phyloP scores from a whole-genome alignment of 257 asterid genomes.

The Echites panduratus region DNA sequence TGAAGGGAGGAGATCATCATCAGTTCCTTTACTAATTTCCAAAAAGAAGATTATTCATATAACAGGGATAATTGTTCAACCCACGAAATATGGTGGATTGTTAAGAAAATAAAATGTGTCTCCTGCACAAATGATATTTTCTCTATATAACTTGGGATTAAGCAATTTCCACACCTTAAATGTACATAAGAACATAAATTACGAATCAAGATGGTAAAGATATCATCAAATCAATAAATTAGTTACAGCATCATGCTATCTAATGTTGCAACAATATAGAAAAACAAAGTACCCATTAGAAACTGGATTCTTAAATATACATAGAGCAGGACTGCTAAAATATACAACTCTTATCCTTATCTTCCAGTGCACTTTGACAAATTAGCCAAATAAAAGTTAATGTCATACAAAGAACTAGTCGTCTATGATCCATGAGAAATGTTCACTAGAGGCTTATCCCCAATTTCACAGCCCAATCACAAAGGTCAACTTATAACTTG shows the following conservation, averaged over 20 bases:
- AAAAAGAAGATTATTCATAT: background rate
- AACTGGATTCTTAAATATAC: background rate
- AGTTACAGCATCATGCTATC: background rate
- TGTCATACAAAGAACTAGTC: background rate
- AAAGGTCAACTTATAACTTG: background rate
- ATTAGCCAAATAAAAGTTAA: background rate
- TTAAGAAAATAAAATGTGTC: background rate
- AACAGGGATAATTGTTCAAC: background rate
- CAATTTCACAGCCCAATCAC: background rate
- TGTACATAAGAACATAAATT: background rate
- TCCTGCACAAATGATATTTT: background rate
- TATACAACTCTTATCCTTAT: background rate
- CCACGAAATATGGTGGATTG: background rate
- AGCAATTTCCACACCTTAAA: background rate
- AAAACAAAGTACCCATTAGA: background rate
- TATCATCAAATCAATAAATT: background rate
- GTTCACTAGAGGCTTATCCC: too few relatives aligned
- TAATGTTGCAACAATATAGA: background rate
- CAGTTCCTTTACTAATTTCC: constrained; percentile 39
- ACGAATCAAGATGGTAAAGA: background rate
- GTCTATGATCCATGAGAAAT: background rate
- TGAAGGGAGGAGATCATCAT: constrained; percentile 49
- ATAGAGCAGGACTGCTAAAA: background rate
- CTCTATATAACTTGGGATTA: background rate
- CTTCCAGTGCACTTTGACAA: background rate